Percentiles rank a stretch among this genome's conserved stretches.
phyloP scores from a whole-genome alignment of 2,329 filamentous ascomycete species.

The Cladosporium sp. region DNA sequence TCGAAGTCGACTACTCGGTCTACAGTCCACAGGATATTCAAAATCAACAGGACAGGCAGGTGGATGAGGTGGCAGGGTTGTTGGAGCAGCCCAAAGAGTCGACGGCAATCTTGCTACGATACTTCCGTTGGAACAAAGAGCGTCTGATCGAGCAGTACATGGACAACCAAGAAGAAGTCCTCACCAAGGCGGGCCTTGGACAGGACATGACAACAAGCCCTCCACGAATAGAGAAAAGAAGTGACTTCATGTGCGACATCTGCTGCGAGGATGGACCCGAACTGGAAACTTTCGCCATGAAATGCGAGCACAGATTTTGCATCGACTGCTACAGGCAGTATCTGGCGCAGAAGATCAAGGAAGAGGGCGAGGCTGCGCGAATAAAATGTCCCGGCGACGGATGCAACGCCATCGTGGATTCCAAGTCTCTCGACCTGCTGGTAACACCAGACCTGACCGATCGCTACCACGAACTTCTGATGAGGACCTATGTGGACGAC shows the following conservation, averaged over 20 bases:
- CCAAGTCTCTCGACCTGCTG: slow-evolving; percentile 78
- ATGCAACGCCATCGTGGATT: slow-evolving; percentile 88
- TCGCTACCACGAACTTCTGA: slow-evolving; percentile 79
- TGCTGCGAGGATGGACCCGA: slow-evolving; percentile 85
- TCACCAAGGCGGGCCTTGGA: slow-evolving; percentile 80
- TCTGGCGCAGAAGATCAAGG: slow-evolving; percentile 84
- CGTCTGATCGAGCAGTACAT: slow-evolving; percentile 93
- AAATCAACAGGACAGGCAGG: slow-evolving; percentile 76
- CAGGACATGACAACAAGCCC: slow-evolving; percentile 53
- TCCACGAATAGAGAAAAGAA: slow-evolving; percentile 65
- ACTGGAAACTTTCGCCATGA: slow-evolving; percentile 85
- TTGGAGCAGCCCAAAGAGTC: slow-evolving; percentile 86
- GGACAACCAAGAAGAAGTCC: slow-evolving; percentile 74
- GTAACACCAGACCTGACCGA: slow-evolving; percentile 54
- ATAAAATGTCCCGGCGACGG: slow-evolving; percentile 89
- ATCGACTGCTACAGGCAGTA: slow-evolving; percentile 91
- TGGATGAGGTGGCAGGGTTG: slow-evolving; percentile 87
- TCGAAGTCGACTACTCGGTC: slow-evolving; percentile 81
- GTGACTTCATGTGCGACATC: slow-evolving; percentile 87
- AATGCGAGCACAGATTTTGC: slow-evolving; percentile 91
- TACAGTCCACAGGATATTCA: slow-evolving; percentile 78
- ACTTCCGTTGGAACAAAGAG: slow-evolving; percentile 96
- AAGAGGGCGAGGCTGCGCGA: slow-evolving; percentile 89
- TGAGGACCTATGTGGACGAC: slow-evolving; percentile 93
- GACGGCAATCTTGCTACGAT: slow-evolving; percentile 80